Conservation (phyloP, 73 alveolate genomes). For the Paramecium bursaria region DNA sequence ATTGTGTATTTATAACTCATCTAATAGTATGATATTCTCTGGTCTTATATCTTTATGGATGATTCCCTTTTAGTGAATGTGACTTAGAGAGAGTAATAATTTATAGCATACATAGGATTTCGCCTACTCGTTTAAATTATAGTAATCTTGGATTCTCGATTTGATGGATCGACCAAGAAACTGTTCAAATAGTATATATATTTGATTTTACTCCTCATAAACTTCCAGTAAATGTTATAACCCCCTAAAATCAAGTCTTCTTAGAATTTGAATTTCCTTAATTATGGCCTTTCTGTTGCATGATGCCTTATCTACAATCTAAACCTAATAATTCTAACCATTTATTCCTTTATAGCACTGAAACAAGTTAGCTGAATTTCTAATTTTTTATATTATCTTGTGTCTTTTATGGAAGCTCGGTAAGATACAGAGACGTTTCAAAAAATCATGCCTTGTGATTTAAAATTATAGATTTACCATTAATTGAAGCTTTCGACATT, state of each 20-base stretch:
- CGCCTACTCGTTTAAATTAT: not conserved
- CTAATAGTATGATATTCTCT: not conserved
- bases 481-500: constrained; percentile 16
- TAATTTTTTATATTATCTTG: not conserved
- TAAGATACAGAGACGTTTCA: constrained; percentile 41
- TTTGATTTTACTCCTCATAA: constrained; percentile 30
- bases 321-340: constrained; percentile 37
- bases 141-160: constrained; percentile 12
- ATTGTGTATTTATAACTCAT: not conserved
- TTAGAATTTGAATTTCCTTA: constrained; percentile 16
- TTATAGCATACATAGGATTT: constrained; percentile 31
- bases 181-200: constrained; percentile 44
- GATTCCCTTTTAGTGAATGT: constrained; percentile 23
- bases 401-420: constrained; percentile 55
- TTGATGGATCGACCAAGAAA: constrained; percentile 44
- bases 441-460: constrained; percentile 57
- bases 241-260: constrained; percentile 12
- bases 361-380: constrained; percentile 26
- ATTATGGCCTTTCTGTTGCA: not conserved
- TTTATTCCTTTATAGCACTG: constrained; percentile 48
- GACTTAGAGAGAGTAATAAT: constrained; percentile 2
- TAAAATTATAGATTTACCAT: constrained; percentile 10
- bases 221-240: constrained; percentile 45
- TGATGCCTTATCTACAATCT: constrained; percentile 1
- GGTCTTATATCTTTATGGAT: constrained; percentile 53